Base-by-base conservation (phyloP, 2,329 filamentous ascomycete genomes). In the Alternaria panax region DNA sequence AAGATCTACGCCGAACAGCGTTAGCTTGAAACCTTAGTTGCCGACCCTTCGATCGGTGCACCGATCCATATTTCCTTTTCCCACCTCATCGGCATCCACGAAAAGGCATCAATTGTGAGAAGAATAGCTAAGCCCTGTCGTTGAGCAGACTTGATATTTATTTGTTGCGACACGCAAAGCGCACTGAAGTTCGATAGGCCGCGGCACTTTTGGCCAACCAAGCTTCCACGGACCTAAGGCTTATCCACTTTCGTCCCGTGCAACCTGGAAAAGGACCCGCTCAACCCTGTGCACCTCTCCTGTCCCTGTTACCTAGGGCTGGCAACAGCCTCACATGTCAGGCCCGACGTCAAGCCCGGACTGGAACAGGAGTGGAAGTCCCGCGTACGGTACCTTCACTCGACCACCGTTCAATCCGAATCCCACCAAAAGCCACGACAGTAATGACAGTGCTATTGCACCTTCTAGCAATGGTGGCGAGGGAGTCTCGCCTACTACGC, bases 301-400 rank as follows among this genome's bases (percentile, higher is more conserved):
- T 54, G 22, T 43, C 46, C 25, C 40, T 41, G 18, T 51, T 57
- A 42, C 41, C 22, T 27, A 51, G 36, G 34, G 27, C 18, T 54
- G 32, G 45, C 24, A 25, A 47, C 55, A 57, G 47, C 47, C 54
- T 71, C 61, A 65, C 51, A 74, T 74, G 71, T 69, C 71, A 40
- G 70, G 60, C 40, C 69, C 70, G 28, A 72, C 68, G 27, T 73
- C 71, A n/a, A 67, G 65, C 32, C 69, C 71, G 28, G 64, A 64
- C 43, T 69, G 66, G 70, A 67, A 62, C 57, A 54, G 50, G 25
- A 67, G 46, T 47, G 61, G 62, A 22, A 68, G 64, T 59, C 54
- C 68, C 28, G 66, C 68, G 20, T 72, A 72, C 38, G 69, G 69
- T 42, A 72, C 69, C 11, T 72, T 71, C 42, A 57, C 67, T 22